Base-by-base conservation (phyloP, 805 yeast species). In the Metschnikowia dekortorum region DNA sequence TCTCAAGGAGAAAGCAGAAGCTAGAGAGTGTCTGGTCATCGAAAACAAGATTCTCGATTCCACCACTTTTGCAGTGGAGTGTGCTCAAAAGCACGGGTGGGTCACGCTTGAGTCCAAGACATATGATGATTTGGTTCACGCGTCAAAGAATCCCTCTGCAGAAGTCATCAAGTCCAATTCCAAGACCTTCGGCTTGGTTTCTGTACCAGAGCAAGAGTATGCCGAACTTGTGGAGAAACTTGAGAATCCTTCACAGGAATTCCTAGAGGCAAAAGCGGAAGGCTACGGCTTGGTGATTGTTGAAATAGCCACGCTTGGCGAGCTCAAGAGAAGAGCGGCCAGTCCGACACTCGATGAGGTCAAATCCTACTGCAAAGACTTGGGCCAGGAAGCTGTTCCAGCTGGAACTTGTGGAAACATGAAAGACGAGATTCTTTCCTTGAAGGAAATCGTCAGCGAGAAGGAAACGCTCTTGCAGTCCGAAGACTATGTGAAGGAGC, bases 261-360 rank as follows among this genome's bases (percentile, higher is more conserved):
- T 37, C 22, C 14, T 52, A 14, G 30, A 39, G 28, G 39, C 31
- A 5, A 42, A 42, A 8, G 51, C 53, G 18, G 35, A 39, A 6
- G 16, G 31, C 4, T 33, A 40, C 10, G 51, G 49, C n/a, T 50
- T 52, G 22, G 42, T 44, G 28, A 36, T 53, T 0, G 28, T 55
- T n/a, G 33, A 39, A 8, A 47, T 36, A 4, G 29, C 13, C 0
- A 44, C 40, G 8, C 37, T 49, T 16, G 39, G 50, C 16, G 49
- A 56, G 8, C 41, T 53, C 35, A 29, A 50, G 8, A 40, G 61
- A 6, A 50, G 56, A 22, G 56, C 64, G 29, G 40, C 50, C 26
- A 36, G 53, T 18, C 59, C 57, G 2, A 44, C 47, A 10, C 8
- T 49, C 5, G 49, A 38, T 2, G 53, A 46, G 18, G 18, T 54